These are phyloP conservation scores for Colletotrichum australisinense DNA, from an alignment of 2,329 filamentous ascomycete genomes.

Conservation along the genomic window DNA sequence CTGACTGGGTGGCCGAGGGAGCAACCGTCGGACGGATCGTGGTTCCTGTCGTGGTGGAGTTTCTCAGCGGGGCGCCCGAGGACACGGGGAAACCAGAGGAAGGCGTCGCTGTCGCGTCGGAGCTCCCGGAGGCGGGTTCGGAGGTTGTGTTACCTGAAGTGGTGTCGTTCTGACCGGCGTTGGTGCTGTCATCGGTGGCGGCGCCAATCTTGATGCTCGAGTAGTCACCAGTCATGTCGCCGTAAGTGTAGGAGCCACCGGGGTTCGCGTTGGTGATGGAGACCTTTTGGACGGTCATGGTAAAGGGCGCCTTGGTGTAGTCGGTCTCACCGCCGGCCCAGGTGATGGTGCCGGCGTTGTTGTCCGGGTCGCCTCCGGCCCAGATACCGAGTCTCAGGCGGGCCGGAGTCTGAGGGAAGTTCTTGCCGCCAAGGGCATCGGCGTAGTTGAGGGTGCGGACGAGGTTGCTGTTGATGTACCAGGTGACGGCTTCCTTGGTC, in stretches of 20 bases:
- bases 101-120: neutral
- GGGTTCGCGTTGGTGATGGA: slow-evolving; percentile 56
- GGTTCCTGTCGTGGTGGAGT: slow-evolving; percentile 8
- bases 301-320: slow-evolving; percentile 57
- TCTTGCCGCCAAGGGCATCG: slow-evolving; percentile 59
- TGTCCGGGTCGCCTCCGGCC: slow-evolving; percentile 51
- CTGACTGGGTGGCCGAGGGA: slow-evolving; percentile 20
- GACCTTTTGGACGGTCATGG: slow-evolving; percentile 63
- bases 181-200: slow-evolving; percentile 23
- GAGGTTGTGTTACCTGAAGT: slow-evolving; percentile 10
- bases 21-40: slow-evolving; percentile 5
- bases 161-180: slow-evolving; percentile 32
- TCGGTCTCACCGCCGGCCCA: slow-evolving; percentile 64
- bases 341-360: slow-evolving; percentile 56
- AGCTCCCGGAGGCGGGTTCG: neutral
- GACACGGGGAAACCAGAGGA: slow-evolving; percentile 16
- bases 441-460: slow-evolving; percentile 61
- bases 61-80: slow-evolving; percentile 13
- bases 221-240: slow-evolving; percentile 40
- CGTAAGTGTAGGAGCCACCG: slow-evolving; percentile 46
- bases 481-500: slow-evolving; percentile 62
- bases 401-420: slow-evolving; percentile 70
- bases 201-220: slow-evolving; percentile 39
- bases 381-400: slow-evolving; percentile 60
- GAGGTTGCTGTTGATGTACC: slow-evolving; percentile 66